Evolutionary conservation across 2,329 filamentous ascomycete genomes (phyloP).

Genomic region (Arachnomyces sp.): DNA sequence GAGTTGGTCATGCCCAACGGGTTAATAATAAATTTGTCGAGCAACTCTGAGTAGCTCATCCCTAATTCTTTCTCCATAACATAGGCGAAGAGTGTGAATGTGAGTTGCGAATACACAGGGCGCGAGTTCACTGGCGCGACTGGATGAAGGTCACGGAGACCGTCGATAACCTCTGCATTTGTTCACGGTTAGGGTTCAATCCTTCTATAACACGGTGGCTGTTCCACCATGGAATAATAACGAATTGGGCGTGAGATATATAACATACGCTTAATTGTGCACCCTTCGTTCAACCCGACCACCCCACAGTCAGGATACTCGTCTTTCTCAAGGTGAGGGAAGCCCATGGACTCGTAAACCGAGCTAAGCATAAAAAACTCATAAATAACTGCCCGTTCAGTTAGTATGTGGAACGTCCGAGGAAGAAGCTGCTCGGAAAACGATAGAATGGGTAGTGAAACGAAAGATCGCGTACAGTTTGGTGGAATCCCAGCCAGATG

Average conservation of each 20-base stretch:
- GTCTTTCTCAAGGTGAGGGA: conserved; percentile 27
- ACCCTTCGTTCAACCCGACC: conserved; percentile 26
- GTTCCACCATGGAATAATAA: too few species aligned
- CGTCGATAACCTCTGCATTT: conserved; percentile 25
- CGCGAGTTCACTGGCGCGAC: conserved; percentile 24
- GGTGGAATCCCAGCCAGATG: conserved; percentile 31
- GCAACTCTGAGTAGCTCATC: conserved; percentile 17
- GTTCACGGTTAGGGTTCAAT: background rate
- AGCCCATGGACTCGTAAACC: conserved; percentile 28
- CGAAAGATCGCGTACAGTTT: conserved; percentile 25
- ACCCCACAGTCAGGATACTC: conserved; percentile 35
- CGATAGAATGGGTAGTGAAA: conserved; percentile 3
- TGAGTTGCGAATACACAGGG: conserved; percentile 37
- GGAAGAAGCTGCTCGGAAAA: background rate
- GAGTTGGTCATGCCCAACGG: conserved; percentile 21
- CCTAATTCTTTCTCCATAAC: conserved; percentile 23
- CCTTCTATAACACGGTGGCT: too few species aligned
- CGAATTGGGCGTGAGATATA: too few species aligned
- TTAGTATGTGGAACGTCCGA: conserved; percentile 12
- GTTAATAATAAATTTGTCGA: conserved; percentile 18
- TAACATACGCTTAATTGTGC: conserved; percentile 25
- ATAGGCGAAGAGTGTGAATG: conserved; percentile 31
- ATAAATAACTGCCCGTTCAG: conserved; percentile 19
- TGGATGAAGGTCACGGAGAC: conserved; percentile 24
- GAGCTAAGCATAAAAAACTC: conserved; percentile 33